Evolutionary conservation across 768 basidiomycete genomes (phyloP), one percentile per base, ranked within the genome.

Genomic region (Auriculariales sp.): DNA sequence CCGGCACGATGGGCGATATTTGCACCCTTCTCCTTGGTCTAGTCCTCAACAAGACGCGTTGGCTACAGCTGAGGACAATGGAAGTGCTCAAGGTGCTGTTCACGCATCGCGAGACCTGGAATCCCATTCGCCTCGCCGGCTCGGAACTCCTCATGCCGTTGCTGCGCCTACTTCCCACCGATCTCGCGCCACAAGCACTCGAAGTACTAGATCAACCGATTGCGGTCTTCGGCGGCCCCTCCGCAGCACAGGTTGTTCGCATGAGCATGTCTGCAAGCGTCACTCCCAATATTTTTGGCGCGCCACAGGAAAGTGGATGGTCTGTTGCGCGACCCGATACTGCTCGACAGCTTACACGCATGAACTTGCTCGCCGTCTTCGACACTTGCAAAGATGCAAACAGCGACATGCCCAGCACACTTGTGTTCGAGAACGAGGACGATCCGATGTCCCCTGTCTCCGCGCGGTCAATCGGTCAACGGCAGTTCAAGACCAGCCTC

Each of bases 171-270:
- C 70, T 95, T n/a, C 83, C 86, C 56, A 88, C 87, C 2, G 85
- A 92, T 54, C 73, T 91, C 29, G 83, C 92, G 9, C 65, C 81
- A 6, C 78, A 86, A 53, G 92, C 91, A 1, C 71, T 97, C 44
- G 92, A 93, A 45, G 89, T 97, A n/a, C 73, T 97, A 4, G 91
- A 95, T 57, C 85, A 92, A 57, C 91, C 91, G 0, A 78, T 87
- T 64, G 76, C 73, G 17, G 82, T 91, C 66, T 78, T 78, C 1
- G 78, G 80, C 35, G 83, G 85, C 22, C 79, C 78, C 44, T 73
- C 81, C 0, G 86, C 88, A 1, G 83, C 83, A 52, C 83, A 89
- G 55, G 85, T 92, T n/a, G 70, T 93, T 22, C 78, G 88, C 4
- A 90, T 93, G 87, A 91, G 90, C 63, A 81, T 92, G 77, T 81